A percentile compares a stretch with the other conserved stretches of the same genome.
phyloP scores from a whole-genome alignment of 2,329 filamentous ascomycete genomes.

The Scortechinia acanthostroma region DNA sequence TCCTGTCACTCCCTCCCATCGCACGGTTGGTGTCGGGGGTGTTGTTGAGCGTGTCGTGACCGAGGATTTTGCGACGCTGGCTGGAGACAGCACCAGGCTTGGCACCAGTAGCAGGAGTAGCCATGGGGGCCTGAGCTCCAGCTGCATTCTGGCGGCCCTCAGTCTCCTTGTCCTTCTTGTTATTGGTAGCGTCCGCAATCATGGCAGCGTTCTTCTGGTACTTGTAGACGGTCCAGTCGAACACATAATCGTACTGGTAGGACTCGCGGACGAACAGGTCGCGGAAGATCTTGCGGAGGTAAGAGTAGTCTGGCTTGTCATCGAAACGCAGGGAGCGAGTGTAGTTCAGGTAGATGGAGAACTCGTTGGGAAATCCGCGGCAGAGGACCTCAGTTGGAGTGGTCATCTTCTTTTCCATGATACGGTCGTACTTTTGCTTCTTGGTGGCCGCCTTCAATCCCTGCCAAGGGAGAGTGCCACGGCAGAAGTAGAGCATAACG shows the following conservation, averaged over 20 bases:
- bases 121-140: conserved; percentile 58
- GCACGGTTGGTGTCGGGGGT: conserved; percentile 69
- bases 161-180: conserved; percentile 58
- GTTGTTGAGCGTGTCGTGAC: conserved; percentile 58
- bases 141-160: conserved; percentile 71
- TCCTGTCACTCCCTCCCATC: conserved; percentile 79
- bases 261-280: conserved; percentile 97
- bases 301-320: conserved; percentile 99
- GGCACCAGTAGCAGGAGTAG: conserved; percentile 50
- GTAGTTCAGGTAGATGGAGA: conserved; percentile 99
- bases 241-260: conserved; percentile 99
- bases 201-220: conserved; percentile 99
- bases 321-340: conserved; percentile 97
- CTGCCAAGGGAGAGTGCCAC: conserved; percentile 97
- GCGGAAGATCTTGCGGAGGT: conserved; percentile 99
- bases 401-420: conserved; percentile 99
- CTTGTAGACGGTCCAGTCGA: conserved; percentile 99
- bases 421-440: conserved; percentile 99
- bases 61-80: conserved; percentile 78
- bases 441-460: conserved; percentile 96
- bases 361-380: conserved; percentile 98
- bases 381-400: conserved; percentile 97
- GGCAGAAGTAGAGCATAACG: conserved; percentile 99
- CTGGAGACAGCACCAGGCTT: conserved; percentile 71
- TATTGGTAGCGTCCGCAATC: conserved; percentile 74